Base-by-base conservation (phyloP, 75 land plant genomes). In the Chamaecyparis obtusa region DNA sequence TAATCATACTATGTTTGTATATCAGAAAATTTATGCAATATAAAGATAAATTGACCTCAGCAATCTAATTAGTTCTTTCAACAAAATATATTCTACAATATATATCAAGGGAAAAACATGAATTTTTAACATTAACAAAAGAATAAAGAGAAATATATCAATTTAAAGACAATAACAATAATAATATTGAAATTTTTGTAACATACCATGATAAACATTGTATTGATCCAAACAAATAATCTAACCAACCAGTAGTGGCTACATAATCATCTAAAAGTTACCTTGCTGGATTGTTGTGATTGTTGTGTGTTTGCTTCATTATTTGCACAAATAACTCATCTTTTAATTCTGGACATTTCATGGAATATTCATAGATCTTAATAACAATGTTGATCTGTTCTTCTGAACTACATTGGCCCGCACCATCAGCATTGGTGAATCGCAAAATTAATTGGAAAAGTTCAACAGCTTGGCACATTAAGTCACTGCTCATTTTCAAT, bases 271-370 rank as follows among this genome's bases (percentile, higher is more conserved):
- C 27, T 78, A 36, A 36, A 83, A 33, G 21, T 83, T 84, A 91
- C 92, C 92, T 89, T 49, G 89, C 86, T 55, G 88, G 88, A 69
- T 91, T 91, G 41, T 89, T 87, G 60, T 88, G 88, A 69, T 91
- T 91, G 41, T 89, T 87, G 60, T 88, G 88, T 32, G 92, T 91
- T 78, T 91, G 92, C 81, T 91, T 91, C 46, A 88, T 56, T 57
- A 91, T 60, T 88, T 91, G 92, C 30, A 91, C 88, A 85, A 91
- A 91, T 43, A 91, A 30, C 75, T 91, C 92, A 80, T 91, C 88
- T 56, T 88, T 82, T 48, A 91, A 88, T 56, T 91, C 91, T 0
- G 72, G 83, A 24, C 86, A 88, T 85, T 91, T 87, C 91, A 87
- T 57, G 13, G 88, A 87, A 54, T 91, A 91, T 46, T 91, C 90